Evolutionary conservation across 2,329 filamentous ascomycete genomes (phyloP), one percentile per base, ranked within the genome.

Genomic region (Triangularia verruculosa): DNA sequence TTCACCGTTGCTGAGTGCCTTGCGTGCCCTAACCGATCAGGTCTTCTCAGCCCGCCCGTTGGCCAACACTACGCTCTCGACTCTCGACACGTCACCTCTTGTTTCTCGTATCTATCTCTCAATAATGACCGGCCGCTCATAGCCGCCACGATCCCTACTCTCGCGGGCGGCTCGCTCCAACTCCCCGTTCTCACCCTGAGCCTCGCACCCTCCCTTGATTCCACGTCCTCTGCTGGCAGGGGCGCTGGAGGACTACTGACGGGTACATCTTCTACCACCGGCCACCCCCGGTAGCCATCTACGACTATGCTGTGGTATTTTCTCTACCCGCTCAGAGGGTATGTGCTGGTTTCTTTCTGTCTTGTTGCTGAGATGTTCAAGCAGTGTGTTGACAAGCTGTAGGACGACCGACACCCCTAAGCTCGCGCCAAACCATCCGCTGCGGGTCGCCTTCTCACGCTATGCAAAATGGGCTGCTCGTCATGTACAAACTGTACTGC

Each of bases 311-410:
- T 91, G 78, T 91, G 89, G 89, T 91, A 90, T 79, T 78, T 93
- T 59, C 79, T 93, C 69, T 92, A 90, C 78, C 89, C 89, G 73
- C 80, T 93, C 70, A 84, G 90, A 83, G 89, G 90, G 89, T 91
- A 78, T 76, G 88, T 83, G 53, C 43, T 60, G 58, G 27, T 62
- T 60, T 47, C 58, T 51, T 65, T 32, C 61, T 43, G 32, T 30
- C 59, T 20, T 20, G 52, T 64, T 60, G 39, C 30, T 43, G 27
- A 4, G 53, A 43, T 60, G 58, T 34, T 57, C 55, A 13, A 13
- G 30, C 15, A 58, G 6, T 57, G 9, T 70, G 39, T 67, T 72
- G 52, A 70, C 59, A 51, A 34, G 13, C 56, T 34, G 13, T 69
- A 92, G 89, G 79, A 93, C 90, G 63, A 90, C 89, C 69, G 86